Evolutionary conservation across 306 rosid species (phyloP).

Genomic region (Cucumis cinereus): DNA sequence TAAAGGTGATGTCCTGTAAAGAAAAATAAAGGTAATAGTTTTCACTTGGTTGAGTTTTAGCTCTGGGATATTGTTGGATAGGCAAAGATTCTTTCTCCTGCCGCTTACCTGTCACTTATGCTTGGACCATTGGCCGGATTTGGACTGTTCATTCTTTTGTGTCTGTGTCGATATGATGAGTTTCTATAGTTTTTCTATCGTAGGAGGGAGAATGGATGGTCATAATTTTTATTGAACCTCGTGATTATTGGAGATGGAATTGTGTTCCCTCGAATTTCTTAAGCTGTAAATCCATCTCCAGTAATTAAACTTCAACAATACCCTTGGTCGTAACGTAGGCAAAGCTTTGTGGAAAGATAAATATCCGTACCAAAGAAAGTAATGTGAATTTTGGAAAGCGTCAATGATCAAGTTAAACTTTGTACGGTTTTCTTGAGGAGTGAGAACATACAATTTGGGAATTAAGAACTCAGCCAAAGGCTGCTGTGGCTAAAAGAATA

Average conservation of each 20-base stretch:
- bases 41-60: neutral
- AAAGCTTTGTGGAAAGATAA: neutral
- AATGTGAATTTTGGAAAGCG: neutral
- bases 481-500: no score
- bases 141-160: neutral
- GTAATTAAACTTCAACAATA: neutral
- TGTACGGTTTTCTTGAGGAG: no score
- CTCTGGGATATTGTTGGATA: neutral
- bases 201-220: neutral
- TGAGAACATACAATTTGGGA: no score
- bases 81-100: neutral
- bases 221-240: neutral
- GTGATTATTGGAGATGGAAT: neutral
- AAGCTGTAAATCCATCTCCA: neutral
- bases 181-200: no score
- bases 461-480: no score
- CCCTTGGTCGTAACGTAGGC: neutral
- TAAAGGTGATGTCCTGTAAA: neutral
- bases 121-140: neutral
- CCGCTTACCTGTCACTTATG: neutral
- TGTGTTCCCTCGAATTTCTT: neutral
- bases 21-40: neutral
- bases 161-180: neutral
- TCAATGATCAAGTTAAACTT: neutral
- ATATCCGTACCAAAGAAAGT: neutral